These are phyloP conservation scores for Salix udensis DNA, from an alignment of 345 rosid species.

Conservation along the genomic window DNA sequence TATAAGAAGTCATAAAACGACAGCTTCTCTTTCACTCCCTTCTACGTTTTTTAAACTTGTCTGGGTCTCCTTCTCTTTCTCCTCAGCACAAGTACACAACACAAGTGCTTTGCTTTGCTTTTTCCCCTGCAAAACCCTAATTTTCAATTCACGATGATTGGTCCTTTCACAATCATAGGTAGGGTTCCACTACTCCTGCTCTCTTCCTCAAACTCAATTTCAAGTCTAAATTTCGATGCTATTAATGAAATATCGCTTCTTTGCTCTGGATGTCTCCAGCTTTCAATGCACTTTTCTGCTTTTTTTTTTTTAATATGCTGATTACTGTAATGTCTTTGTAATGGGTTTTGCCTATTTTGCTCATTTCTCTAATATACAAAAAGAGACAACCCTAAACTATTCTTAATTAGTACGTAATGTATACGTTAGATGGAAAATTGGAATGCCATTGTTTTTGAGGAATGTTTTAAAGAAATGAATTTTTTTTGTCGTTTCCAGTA, in stretches of 20 bases:
- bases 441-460: too few species aligned
- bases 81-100: not conserved
- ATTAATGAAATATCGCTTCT: not conserved
- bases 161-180: not conserved
- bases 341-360: too few species aligned
- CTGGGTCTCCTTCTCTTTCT: not conserved
- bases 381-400: too few species aligned
- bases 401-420: too few species aligned
- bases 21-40: too few species aligned
- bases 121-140: not conserved
- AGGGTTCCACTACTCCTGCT: not conserved
- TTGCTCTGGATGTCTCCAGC: not conserved
- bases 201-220: not conserved
- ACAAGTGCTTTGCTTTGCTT: not conserved
- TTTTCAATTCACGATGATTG: constrained; percentile 2
- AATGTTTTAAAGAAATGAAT: too few species aligned
- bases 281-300: not conserved
- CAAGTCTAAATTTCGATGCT: not conserved
- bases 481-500: too few species aligned
- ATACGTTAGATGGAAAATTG: too few species aligned
- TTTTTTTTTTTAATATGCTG: not conserved
- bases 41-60: not conserved
- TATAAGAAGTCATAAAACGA: too few species aligned
- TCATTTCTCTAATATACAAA: too few species aligned
- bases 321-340: too few species aligned